phyloP scores from a whole-genome alignment of 768 basidiomycete species.

The Gelatoporia subvermispora region DNA sequence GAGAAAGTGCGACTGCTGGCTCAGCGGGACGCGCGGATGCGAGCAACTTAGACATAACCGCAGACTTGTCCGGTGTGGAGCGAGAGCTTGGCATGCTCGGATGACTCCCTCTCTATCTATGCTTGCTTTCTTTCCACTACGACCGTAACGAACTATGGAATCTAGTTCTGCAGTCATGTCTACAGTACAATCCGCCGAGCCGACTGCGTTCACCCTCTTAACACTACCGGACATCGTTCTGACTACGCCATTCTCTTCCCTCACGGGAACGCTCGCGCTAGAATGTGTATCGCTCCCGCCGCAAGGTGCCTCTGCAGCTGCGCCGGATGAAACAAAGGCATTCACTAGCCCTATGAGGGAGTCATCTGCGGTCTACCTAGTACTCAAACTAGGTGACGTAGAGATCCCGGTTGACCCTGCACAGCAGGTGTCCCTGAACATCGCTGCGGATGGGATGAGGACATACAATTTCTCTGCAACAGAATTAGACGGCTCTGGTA shows the following conservation, averaged over 20 bases:
- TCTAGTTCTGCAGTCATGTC: no score
- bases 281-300: constrained; percentile 56
- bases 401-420: constrained; percentile 62
- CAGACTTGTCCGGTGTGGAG: no score
- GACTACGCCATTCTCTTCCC: constrained; percentile 21
- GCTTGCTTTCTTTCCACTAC: no score
- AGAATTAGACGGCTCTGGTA: constrained; percentile 8
- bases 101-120: no score
- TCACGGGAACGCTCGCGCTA: constrained; percentile 46
- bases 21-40: no score
- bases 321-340: constrained; percentile 3
- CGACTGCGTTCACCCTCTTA: constrained; percentile 47
- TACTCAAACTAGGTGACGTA: constrained; percentile 48
- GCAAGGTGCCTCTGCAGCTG: background rate
- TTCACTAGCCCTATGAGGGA: constrained; percentile 13
- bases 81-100: no score
- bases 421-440: constrained; percentile 36
- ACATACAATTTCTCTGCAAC: constrained; percentile 43
- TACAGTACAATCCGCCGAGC: no score
- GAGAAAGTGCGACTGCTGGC: no score
- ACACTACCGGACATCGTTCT: constrained; percentile 46
- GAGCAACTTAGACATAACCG: no score
- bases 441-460: constrained; percentile 30
- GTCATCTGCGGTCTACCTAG: constrained; percentile 47
- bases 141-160: no score